Evolutionary conservation across 2,329 filamentous ascomycete genomes (phyloP), one percentile per base, ranked within the genome.

Genomic region (Pseudogymnoascus sp.): DNA sequence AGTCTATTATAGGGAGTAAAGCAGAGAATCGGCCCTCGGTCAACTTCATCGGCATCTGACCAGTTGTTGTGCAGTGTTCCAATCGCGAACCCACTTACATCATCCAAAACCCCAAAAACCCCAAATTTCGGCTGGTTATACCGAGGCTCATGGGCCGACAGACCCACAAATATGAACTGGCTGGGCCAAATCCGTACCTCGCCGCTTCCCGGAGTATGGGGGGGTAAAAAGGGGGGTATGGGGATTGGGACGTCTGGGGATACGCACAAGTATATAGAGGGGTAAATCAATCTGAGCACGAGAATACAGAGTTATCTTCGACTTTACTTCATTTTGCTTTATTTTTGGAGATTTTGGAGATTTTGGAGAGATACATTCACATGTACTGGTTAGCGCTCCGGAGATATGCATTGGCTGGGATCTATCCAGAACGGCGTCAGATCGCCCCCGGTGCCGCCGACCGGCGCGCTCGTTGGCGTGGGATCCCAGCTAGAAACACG

Each of bases 341-440:
- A 17, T 17, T 53, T 53, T 53, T 57, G 50, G 50, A 57, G 50
- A 57, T 57, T 33, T 57, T 57, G 50, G 50, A 57, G 50, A 57
- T 57, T 57, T 57, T 57, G 50, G 50, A 57, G 50, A 57, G 50
- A 19, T 33, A 57, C 50, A 33, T 57, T 57, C 50, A 33, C 50
- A 57, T 33, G 50, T 57, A 57, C 50, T 11, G 17, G 31, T 33
- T 57, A 57, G 50, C 50, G 50, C 50, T 57, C 19, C 17, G 50
- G 19, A 33, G 50, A 26, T 57, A 57, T 33, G 50, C n/a, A 57
- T n/a, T 57, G 50, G n/a, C 50, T 19, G 11, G 50, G 28, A 57
- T 57, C 50, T 35, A 57, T 57, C 50, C 21, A 4, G 50, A 57
- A 33, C 28, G 28, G 50, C 50, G n/a, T 57, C 50, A 57, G 50